These are phyloP conservation scores for Suillus weaverae DNA, from an alignment of 768 basidiomycete species.

Conservation along the genomic window DNA sequence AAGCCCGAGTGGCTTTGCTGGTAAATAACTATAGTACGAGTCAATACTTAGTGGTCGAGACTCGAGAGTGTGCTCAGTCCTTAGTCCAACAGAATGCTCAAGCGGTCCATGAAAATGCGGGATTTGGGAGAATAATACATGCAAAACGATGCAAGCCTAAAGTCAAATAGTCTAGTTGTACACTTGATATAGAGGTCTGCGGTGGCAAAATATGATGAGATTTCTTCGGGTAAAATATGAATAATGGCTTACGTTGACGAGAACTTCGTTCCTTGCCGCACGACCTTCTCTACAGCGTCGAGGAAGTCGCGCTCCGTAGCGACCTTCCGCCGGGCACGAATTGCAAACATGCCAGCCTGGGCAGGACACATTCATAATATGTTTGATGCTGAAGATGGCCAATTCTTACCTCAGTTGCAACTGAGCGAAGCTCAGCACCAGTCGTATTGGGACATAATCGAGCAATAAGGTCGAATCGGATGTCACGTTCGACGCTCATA, in stretches of 20 bases:
- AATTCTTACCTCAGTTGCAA: constrained; percentile 86
- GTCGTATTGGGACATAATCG: constrained; percentile 97
- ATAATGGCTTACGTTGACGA: constrained; percentile 79
- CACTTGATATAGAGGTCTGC: constrained; percentile 86
- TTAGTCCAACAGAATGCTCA: background rate
- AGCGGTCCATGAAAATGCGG: constrained; percentile 4
- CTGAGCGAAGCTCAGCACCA: constrained; percentile 95
- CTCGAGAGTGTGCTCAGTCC: background rate
- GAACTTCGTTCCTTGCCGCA: constrained; percentile 96
- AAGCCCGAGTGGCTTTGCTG: background rate
- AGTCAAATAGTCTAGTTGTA: constrained; percentile 64
- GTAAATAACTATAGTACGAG: background rate
- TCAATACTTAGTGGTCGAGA: background rate
- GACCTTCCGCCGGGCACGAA: constrained; percentile 93
- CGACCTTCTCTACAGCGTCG: constrained; percentile 98
- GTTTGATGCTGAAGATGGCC: constrained; percentile 1
- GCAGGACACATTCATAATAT: background rate
- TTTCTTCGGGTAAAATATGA: background rate
- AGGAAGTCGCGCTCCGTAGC: constrained; percentile 97
- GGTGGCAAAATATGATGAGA: constrained; percentile 12
- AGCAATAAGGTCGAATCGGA: constrained; percentile 96
- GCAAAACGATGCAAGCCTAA: background rate
- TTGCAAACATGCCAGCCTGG: constrained; percentile 99
- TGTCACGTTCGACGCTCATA: constrained; percentile 96
- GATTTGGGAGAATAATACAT: background rate